Evolutionary conservation across 2,329 filamentous ascomycete species (phyloP), one percentile per base, ranked within the genome.

Genomic region (Magnaporthales sp.): DNA sequence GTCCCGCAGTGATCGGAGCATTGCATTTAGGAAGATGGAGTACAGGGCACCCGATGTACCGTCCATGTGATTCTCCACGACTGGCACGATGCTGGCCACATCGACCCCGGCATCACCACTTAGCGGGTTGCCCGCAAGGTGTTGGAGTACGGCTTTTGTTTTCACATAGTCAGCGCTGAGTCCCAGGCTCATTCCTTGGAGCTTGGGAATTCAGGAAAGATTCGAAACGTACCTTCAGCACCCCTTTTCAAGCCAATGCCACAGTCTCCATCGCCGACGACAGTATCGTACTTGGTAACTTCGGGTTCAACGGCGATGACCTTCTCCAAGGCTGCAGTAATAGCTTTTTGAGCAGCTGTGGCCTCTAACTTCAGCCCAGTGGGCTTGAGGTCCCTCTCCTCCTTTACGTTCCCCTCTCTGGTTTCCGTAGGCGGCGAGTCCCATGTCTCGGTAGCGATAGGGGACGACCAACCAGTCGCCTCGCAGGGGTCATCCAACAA

Each of bases 221-320:
- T 11, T 58, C 54, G 56, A 19, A 69, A 72, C 78, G 75, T 77
- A 84, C 82, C 86, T 82, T 96, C 89, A n/a, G 93, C 92, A 63
- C 93, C 93, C 69, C 92, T 88, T 80, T 92, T 92, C 68, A 97
- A 81, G 5, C 92, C 92, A 67, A 92, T 91, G 10, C 93, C 93
- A 73, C 93, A 97, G 77, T 97, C 93, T 62, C 93, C 93, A 74
- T 97, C 93, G 58, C 93, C 93, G 27, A 96, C 92, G 13, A 95
- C 86, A 0, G 92, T 96, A 74, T 92, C 90, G 72, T 87, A 92
- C 64, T 80, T 84, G 0, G 90, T 92, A 64, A 92, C 83, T 64
- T 91, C 88, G 1, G 89, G 87, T 75, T 93, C 90, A 1, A 83
- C 89, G 0, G 80, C 82, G 69, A 92, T 84, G 15, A 93, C 79